A percentile compares a stretch with the other conserved stretches of the same genome.
Conservation (phyloP, 2,329 filamentous ascomycete genomes). For the Orbilia ellipsospora region DNA sequence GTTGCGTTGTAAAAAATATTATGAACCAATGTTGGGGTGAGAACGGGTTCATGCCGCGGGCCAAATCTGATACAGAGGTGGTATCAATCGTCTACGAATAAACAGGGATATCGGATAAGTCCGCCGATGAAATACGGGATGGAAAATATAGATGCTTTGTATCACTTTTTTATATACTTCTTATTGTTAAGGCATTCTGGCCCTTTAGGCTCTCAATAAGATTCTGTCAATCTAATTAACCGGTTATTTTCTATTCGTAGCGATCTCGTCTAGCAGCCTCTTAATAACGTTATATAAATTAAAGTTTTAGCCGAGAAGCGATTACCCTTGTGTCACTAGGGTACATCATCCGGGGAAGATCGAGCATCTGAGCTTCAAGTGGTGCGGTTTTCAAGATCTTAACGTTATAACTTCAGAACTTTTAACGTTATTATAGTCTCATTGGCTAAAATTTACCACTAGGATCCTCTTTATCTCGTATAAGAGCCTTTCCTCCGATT, state of each 20-base stretch:
- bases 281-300: slow-evolving; percentile 33
- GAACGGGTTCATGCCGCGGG: no score
- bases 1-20: no score
- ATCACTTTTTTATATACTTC: not conserved
- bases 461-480: not conserved
- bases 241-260: slow-evolving; percentile 33
- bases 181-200: slow-evolving; percentile 7
- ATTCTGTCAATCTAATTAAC: slow-evolving; percentile 18
- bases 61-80: no score
- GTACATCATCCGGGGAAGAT: slow-evolving; percentile 10
- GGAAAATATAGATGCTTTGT: no score
- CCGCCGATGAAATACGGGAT: no score
- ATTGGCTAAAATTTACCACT: slow-evolving; percentile 3
- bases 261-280: not conserved
- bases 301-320: slow-evolving; percentile 29
- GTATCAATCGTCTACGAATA: no score
- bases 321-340: slow-evolving; percentile 12
- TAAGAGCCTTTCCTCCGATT: slow-evolving; percentile 1
- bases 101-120: no score
- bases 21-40: no score
- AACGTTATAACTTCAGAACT: slow-evolving; percentile 2
- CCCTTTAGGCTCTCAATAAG: slow-evolving; percentile 14
- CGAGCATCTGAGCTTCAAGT: not conserved
- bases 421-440: slow-evolving; percentile 38
- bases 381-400: not conserved